Percentiles rank a stretch among this genome's conserved stretches.
Conservation (phyloP, 2,329 filamentous ascomycete species). For the Pseudopyricularia javanii region DNA sequence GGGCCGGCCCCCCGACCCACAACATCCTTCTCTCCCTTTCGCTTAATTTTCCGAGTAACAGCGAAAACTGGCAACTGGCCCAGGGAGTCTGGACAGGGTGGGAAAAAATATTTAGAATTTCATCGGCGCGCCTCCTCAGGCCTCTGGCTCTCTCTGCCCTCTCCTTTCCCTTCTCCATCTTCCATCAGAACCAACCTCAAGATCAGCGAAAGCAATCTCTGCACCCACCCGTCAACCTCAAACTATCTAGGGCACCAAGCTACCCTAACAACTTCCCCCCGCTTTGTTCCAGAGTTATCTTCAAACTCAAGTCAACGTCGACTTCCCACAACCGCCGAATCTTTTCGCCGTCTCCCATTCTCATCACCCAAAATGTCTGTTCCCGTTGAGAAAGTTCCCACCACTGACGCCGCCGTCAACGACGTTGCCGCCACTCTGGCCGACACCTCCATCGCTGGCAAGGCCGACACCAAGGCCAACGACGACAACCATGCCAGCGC, state of each 20-base stretch:
- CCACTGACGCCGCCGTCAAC: conserved; percentile 54
- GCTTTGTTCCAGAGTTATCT: conserved; percentile 63
- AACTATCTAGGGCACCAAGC: conserved; percentile 73
- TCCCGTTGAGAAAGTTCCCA: conserved; percentile 55
- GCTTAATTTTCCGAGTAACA: conserved; percentile 15
- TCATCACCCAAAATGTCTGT: conserved; percentile 64
- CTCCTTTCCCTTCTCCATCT: conserved; percentile 18
- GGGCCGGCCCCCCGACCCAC: conserved; percentile 7
- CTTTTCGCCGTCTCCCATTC: conserved; percentile 1
- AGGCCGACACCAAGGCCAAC: conserved; percentile 50
- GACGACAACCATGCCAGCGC: conserved; percentile 94
- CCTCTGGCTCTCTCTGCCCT: conserved; percentile 12
- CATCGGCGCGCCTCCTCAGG: conserved; percentile 14
- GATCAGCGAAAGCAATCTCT: conserved; percentile 19
- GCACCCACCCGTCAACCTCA: conserved; percentile 23
- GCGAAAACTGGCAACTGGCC: neutral
- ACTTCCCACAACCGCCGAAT: conserved; percentile 14
- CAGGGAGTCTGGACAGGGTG: conserved; percentile 8
- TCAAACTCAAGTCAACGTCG: conserved; percentile 27
- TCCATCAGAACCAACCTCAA: conserved; percentile 16
- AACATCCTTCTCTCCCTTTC: conserved; percentile 14
- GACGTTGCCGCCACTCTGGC: conserved; percentile 64
- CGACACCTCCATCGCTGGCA: conserved; percentile 57
- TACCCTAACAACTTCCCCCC: conserved; percentile 58
- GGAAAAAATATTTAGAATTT: conserved; percentile 22